Conservation (phyloP, 768 basidiomycete species). For the Pisolithus marmoratus region DNA sequence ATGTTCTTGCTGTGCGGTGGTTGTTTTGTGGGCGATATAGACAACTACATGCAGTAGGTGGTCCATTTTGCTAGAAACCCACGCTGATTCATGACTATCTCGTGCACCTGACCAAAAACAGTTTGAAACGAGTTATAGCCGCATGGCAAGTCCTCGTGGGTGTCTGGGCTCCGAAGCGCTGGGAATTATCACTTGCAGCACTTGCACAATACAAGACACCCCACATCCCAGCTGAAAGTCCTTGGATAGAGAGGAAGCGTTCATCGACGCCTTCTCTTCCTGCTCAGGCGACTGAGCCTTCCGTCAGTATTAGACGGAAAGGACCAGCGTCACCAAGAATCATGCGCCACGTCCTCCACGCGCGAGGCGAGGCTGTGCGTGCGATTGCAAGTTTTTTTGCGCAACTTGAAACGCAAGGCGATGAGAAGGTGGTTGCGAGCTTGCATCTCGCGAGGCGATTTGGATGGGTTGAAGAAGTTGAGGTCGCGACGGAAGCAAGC, state of each 20-base stretch:
- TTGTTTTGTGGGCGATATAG: conserved; percentile 28
- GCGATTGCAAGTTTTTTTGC: conserved; percentile 70
- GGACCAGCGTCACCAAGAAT: conserved; percentile 75
- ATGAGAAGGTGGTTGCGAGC: conserved; percentile 42
- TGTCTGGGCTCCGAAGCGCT: conserved; percentile 81
- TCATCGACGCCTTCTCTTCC: conserved; percentile 20
- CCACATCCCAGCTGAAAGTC: conserved; percentile 56
- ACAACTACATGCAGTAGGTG: conserved; percentile 73
- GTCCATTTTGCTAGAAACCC: not conserved
- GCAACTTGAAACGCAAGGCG: conserved; percentile 47
- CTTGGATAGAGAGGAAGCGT: conserved; percentile 58
- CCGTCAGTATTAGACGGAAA: conserved; percentile 25
- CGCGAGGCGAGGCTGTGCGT: conserved; percentile 77
- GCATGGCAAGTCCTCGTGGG: conserved; percentile 98
- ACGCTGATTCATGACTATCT: conserved; percentile 1
- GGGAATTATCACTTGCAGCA: conserved; percentile 74
- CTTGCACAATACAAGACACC: conserved; percentile 72
- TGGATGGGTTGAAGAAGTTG: conserved; percentile 35
- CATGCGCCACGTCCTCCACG: conserved; percentile 83
- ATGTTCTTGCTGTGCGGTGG: not conserved
- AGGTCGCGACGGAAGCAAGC: conserved; percentile 7
- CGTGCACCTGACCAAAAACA: conserved; percentile 26
- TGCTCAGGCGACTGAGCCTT: conserved; percentile 33
- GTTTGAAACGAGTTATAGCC: conserved; percentile 80
- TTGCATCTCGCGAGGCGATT: conserved; percentile 43